Conservation (phyloP, 768 basidiomycete genomes). For the Phallus indusiatus region DNA sequence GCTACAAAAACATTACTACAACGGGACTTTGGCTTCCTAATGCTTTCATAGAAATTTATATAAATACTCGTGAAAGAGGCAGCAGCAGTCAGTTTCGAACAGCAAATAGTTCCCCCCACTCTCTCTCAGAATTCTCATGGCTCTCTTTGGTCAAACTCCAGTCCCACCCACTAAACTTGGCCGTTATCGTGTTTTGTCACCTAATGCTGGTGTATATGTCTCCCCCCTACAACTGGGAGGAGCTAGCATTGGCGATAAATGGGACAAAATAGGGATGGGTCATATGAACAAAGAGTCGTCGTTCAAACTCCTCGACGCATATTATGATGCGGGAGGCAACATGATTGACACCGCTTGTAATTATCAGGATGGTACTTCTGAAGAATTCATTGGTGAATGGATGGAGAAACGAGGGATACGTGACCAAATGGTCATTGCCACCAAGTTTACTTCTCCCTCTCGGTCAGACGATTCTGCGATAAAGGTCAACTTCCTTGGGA, state of each 20-base stretch:
- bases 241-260: slow-evolving; percentile 31
- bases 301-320: slow-evolving; percentile 24
- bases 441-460: slow-evolving; percentile 21
- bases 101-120: too few species aligned
- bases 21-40: too few species aligned
- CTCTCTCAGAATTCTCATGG: too few species aligned
- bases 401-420: slow-evolving; percentile 30
- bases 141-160: slow-evolving; percentile 3
- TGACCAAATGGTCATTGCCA: slow-evolving; percentile 37
- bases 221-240: slow-evolving; percentile 30
- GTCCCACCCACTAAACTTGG: slow-evolving; percentile 19
- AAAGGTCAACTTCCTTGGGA: slow-evolving; percentile 23
- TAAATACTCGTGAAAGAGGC: too few species aligned
- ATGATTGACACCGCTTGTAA: slow-evolving; percentile 17
- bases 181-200: slow-evolving; percentile 23
- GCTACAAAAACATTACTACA: too few species aligned
- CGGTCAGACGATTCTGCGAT: not conserved
- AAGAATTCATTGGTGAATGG: slow-evolving; percentile 43
- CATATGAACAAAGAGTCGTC: slow-evolving; percentile 12
- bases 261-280: slow-evolving; percentile 21
- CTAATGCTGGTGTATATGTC: slow-evolving; percentile 27
- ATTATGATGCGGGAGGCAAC: slow-evolving; percentile 21
- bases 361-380: slow-evolving; percentile 29
- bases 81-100: too few species aligned
- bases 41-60: too few species aligned